These are phyloP conservation scores for Vitis hybrid DNA, from an alignment of 177 flowering plant genomes.

Conservation along the genomic window DNA sequence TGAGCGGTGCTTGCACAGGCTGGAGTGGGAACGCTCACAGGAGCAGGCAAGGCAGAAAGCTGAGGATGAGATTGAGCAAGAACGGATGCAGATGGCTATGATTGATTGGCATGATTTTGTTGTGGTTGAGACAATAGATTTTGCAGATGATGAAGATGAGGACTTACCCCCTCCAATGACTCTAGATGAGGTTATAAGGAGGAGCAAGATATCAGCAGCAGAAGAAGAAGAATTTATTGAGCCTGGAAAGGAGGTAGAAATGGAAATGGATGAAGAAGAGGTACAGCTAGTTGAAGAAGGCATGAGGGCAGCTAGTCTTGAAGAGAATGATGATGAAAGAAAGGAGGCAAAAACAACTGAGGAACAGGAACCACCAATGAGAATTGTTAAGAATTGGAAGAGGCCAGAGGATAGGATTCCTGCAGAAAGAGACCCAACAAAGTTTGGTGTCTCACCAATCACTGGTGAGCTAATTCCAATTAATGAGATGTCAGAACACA, in stretches of 20 bases:
- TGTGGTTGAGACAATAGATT: constrained; percentile 85
- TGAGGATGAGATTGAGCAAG: constrained; percentile 95
- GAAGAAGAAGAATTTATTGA: constrained; percentile 70
- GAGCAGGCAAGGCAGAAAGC: constrained; percentile 96
- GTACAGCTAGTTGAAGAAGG: constrained; percentile 93
- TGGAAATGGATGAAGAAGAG: constrained; percentile 99
- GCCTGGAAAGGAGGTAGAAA: constrained; percentile 88
- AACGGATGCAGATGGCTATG: constrained; percentile 91
- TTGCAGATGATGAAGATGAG: constrained; percentile 96
- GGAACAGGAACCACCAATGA: constrained; percentile 83
- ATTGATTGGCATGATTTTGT: constrained; percentile 99
- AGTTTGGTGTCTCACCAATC: constrained; percentile 87
- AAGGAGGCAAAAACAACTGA: constrained; percentile 42
- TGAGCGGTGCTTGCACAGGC: constrained; percentile 75
- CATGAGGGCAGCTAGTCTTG: constrained; percentile 77
- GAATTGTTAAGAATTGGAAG: constrained; percentile 97
- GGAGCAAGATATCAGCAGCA: constrained; percentile 67
- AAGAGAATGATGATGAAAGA: constrained; percentile 55
- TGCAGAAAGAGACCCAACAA: constrained; percentile 83
- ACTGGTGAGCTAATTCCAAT: constrained; percentile 88
- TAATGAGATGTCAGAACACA: constrained; percentile 95
- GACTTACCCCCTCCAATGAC: constrained; percentile 94
- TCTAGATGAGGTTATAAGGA: constrained; percentile 88
- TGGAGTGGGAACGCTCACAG: constrained; percentile 84
- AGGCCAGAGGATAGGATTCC: constrained; percentile 89